These are phyloP conservation scores for Podaxis carcinomalis DNA, from an alignment of 768 basidiomycete species.

Conservation along the genomic window DNA sequence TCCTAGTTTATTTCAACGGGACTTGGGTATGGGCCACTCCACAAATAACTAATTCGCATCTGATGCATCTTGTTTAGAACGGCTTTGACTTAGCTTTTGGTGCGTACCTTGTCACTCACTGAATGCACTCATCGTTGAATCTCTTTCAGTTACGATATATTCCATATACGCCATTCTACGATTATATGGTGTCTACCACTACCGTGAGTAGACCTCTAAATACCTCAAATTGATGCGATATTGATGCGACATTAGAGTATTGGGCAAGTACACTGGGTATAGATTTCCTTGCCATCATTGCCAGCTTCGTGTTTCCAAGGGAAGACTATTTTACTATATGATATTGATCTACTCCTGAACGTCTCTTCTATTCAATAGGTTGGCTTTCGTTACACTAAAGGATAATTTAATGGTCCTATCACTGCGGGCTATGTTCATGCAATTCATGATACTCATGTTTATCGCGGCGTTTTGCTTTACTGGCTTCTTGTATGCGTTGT, in stretches of 20 bases:
- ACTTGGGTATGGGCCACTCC: conserved; percentile 57
- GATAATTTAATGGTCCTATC: conserved; percentile 78
- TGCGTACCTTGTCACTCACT: conserved; percentile 24
- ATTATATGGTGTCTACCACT: conserved; percentile 68
- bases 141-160: conserved; percentile 65
- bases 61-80: conserved; percentile 45
- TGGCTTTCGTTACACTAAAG: conserved; percentile 89
- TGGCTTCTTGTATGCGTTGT: conserved; percentile 90
- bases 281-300: conserved; percentile 85
- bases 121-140: not conserved
- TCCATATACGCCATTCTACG: conserved; percentile 73
- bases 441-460: conserved; percentile 80
- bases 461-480: conserved; percentile 89
- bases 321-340: conserved; percentile 18
- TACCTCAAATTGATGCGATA: not conserved
- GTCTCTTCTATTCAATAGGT: conserved; percentile 31
- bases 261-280: conserved; percentile 72
- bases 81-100: conserved; percentile 93
- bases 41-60: conserved; percentile 7
- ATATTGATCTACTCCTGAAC: not conserved
- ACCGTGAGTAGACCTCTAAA: conserved; percentile 39
- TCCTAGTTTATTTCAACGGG: conserved; percentile 74
- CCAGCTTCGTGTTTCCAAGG: conserved; percentile 89
- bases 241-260: conserved; percentile 30
- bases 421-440: conserved; percentile 87